Evolutionary conservation across 2,329 filamentous ascomycete species (phyloP), one percentile per base, ranked within the genome.

Genomic region (Colletotrichum eleusines): DNA sequence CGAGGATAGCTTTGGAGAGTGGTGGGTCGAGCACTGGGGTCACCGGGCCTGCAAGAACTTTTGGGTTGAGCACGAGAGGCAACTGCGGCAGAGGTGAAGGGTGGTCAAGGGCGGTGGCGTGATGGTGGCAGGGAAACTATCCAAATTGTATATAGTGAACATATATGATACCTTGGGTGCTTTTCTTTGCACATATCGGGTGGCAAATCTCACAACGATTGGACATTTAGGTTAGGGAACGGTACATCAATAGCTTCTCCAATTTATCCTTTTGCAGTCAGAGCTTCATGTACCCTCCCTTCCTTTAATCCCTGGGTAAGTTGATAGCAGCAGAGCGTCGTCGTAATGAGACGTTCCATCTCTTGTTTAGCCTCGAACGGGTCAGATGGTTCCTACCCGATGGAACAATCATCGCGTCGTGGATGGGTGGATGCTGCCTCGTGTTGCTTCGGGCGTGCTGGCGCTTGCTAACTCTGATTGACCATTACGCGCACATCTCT

Each of bases 1-100:
- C 11, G 91, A 95, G 76, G 95, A 98, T 80, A 94, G 92, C 79
- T 98, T 98, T 84, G 94, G 94, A 16, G 95, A 98, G 83, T 98
- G 94, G 94, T 98, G 95, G 95, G 85, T 92, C 51, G 94, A 98
- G 55, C 91, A 95, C 79, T 95, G 94, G 92, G 94, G 92, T 0
- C 92, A 95, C 80, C 84, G 89, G 72, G 88, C 89, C 26, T 98
- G 95, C 81, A 89, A 89, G 78, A 91, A 92, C 73, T 97, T 97
- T 77, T 98, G 95, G 95, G 83, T 91, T 70, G 86, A 91, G 75
- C 91, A 97, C 79, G 92, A 93, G 79, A 85, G 85, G 63, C 85
- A 86, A 69, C 83, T 97, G 74, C 88, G 89, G 73, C 91, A 92
- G 76, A 87, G 92, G 76, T 96, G 75, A 79, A 12, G 54, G n/a